phyloP scores from a whole-genome alignment of 1,284 basidiomycete genomes.

The Pseudozyma sp. region DNA sequence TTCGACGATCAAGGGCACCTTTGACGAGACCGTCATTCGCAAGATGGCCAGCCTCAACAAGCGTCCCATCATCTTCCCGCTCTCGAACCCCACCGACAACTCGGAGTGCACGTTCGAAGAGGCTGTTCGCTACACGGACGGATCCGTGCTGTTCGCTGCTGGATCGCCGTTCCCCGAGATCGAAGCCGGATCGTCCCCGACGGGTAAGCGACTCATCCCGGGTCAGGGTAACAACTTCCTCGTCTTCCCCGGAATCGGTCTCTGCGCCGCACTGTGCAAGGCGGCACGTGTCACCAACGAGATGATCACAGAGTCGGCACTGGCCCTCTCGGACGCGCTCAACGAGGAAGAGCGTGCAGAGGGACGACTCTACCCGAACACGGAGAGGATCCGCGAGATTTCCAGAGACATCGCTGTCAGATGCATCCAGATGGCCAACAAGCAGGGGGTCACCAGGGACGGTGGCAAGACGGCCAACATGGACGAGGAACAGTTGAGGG shows the following conservation, averaged over 20 bases:
- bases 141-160: conserved; percentile 81
- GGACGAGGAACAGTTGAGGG: conserved; percentile 55
- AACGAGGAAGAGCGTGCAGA: conserved; percentile 76
- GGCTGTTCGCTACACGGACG: conserved; percentile 79
- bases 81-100: conserved; percentile 90
- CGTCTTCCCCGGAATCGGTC: conserved; percentile 60
- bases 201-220: conserved; percentile 77
- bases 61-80: conserved; percentile 91
- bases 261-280: conserved; percentile 74
- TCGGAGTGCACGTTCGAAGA: conserved; percentile 82
- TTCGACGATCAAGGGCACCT: conserved; percentile 86
- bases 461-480: conserved; percentile 61
- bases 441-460: conserved; percentile 59
- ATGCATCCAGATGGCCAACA: conserved; percentile 64
- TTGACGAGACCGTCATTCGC: conserved; percentile 80
- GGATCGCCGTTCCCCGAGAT: conserved; percentile 87
- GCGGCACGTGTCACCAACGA: conserved; percentile 78
- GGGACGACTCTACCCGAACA: conserved; percentile 61
- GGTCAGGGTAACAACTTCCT: conserved; percentile 90
- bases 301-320: conserved; percentile 75
- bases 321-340: conserved; percentile 82
- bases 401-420: conserved; percentile 58
- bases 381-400: conserved; percentile 63
- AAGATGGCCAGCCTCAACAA: conserved; percentile 86
- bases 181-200: conserved; percentile 69